Conservation (phyloP, 2,329 filamentous ascomycete species). For the Stagonosporopsis tanaceti region DNA sequence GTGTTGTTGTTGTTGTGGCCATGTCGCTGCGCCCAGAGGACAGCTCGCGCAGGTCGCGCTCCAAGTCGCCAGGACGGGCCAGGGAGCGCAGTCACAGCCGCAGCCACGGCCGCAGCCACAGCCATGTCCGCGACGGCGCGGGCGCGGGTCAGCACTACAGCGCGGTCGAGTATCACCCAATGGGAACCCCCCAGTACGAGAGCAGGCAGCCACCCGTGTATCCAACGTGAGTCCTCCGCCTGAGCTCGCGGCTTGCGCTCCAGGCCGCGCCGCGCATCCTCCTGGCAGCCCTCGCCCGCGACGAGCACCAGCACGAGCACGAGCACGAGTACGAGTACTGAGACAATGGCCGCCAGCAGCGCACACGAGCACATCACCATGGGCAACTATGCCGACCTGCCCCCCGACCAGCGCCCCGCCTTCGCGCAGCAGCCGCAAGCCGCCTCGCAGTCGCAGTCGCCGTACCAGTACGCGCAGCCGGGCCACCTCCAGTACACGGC, state of each 20-base stretch:
- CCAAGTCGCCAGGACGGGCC: constrained; percentile 52
- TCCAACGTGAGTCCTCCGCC: constrained; percentile 42
- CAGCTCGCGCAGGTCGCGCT: constrained; percentile 48
- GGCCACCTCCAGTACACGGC: constrained; percentile 45
- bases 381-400: constrained; percentile 55
- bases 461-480: constrained; percentile 30
- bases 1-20: neutral
- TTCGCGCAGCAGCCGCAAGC: constrained; percentile 41
- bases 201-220: constrained; percentile 50
- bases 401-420: constrained; percentile 54
- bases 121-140: constrained; percentile 21
- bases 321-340: constrained; percentile 29
- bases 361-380: constrained; percentile 47
- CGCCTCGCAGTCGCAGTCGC: constrained; percentile 31
- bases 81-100: constrained; percentile 44
- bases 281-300: constrained; percentile 7
- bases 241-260: constrained; percentile 5
- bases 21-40: constrained; percentile 55
- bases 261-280: constrained; percentile 1
- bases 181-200: constrained; percentile 50
- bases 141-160: constrained; percentile 20
- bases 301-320: constrained; percentile 18
- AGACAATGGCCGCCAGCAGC: constrained; percentile 44
- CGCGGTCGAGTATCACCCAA: constrained; percentile 15
- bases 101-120: constrained; percentile 38